Percentiles rank a stretch among this genome's conserved stretches.
phyloP scores from a whole-genome alignment of 371 early-diverging fungal genomes.

The Mucor circinelloides region DNA sequence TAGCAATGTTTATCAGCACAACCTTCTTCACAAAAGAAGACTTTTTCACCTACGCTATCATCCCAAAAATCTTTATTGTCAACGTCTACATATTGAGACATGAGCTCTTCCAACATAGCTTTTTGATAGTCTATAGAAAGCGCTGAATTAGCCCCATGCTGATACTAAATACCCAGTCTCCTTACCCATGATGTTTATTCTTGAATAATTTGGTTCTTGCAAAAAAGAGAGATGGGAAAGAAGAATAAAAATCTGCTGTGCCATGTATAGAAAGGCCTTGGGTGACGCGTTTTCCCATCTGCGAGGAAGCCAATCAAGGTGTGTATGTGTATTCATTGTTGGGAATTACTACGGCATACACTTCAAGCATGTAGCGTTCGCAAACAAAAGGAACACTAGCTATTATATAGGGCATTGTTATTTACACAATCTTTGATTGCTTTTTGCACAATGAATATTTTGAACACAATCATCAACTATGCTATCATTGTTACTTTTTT shows the following conservation, averaged over 20 bases:
- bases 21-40: neutral
- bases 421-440: too few species aligned
- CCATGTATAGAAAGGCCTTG: neutral
- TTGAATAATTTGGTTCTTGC: neutral
- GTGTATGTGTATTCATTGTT: too few species aligned
- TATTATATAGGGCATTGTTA: too few species aligned
- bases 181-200: neutral
- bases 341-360: too few species aligned
- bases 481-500: too few species aligned
- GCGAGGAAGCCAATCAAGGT: neutral
- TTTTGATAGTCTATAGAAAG: conserved; percentile 62
- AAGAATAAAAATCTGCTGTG: neutral
- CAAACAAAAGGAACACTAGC: too few species aligned
- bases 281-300: neutral
- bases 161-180: neutral
- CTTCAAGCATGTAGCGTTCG: too few species aligned
- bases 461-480: too few species aligned
- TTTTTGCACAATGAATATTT: too few species aligned
- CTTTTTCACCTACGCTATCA: conserved; percentile 50
- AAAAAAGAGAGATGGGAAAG: neutral
- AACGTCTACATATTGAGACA: conserved; percentile 73
- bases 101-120: conserved; percentile 78
- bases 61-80: conserved; percentile 72
- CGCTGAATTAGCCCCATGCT: neutral
- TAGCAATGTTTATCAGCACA: neutral